Evolutionary conservation across 257 asterid genomes (phyloP), one percentile per base, ranked within the genome.

Genomic region (Prunella vulgaris): DNA sequence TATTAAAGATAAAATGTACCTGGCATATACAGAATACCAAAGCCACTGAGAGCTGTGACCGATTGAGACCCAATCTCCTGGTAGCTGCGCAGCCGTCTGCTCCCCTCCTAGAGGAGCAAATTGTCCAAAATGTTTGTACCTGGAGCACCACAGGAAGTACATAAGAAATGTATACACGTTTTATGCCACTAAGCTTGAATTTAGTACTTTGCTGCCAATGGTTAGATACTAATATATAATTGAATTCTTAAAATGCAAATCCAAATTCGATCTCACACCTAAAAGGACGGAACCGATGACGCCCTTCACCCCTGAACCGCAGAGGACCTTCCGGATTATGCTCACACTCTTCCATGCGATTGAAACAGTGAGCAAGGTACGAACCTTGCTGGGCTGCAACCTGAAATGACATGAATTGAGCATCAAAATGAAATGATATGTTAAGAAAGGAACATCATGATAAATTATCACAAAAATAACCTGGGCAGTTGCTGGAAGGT

Each of bases 371-470:
- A 40, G 99, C 95, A 76, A 93, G 95, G 79, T 90, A 93, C 27
- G 88, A 87, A 42, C 99, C 99, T 84, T 93, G 97, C 74, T 90
- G 97, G 70, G 99, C 92, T 21, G 97, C 99, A 77, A 93, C 97
- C 58, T 51, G 58, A 51, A 51, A 46, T 46, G 28, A 2, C 28
- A 20, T 20, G 13, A 51, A 51, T 51, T 18, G 27, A 51, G 27
- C 28, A 18, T 51, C 27, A 51, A 2, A 17, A 51, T 51, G 58
- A 13, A 27, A 51, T 20, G 14, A 51, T 51, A 17, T 18, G 28
- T 51, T 51, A 7, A 0, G 3, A 42, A 42, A 42, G 27, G 7
- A 7, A 51, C 58, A 51, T 51, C 27, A 20, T 17, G 27, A 51
- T 7, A 18, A 7, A 7, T n/a, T 13, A 46, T 51, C 28, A 51